phyloP scores from a whole-genome alignment of 768 basidiomycete genomes.

The Suillus clintonianus region DNA sequence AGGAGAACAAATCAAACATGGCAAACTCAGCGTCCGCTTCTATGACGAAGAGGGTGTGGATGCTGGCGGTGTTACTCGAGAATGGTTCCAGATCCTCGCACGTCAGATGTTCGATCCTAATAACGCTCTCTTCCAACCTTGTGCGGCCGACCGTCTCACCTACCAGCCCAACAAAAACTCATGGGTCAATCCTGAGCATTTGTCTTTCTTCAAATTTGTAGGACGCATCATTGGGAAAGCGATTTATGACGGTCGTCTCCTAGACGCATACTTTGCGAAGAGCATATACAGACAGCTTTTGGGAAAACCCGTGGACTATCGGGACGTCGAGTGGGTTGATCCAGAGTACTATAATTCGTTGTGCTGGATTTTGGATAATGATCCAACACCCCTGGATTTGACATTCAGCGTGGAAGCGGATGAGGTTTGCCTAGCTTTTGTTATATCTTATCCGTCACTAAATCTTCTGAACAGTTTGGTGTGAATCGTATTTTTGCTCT shows the following conservation, averaged over 20 bases:
- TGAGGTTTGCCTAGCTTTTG: conserved; percentile 50
- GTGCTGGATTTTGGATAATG: conserved; percentile 98
- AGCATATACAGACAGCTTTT: conserved; percentile 95
- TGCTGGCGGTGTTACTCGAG: conserved; percentile 95
- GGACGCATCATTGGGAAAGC: conserved; percentile 98
- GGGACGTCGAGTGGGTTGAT: conserved; percentile 97
- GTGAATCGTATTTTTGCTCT: conserved; percentile 84
- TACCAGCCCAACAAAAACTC: conserved; percentile 97
- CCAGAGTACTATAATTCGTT: conserved; percentile 98
- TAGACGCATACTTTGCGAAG: conserved; percentile 97
- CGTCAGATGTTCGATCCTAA: conserved; percentile 99
- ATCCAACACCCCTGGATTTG: conserved; percentile 81
- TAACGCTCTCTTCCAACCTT: conserved; percentile 97
- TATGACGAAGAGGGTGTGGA: conserved; percentile 98
- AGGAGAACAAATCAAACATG: conserved; percentile 96
- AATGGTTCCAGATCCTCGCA: conserved; percentile 98
- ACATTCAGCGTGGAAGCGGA: conserved; percentile 97
- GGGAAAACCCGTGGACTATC: conserved; percentile 92
- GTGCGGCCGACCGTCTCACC: conserved; percentile 90
- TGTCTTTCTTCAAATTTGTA: conserved; percentile 98
- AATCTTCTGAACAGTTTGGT: conserved; percentile 64
- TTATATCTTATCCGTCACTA: not conserved
- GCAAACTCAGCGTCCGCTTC: conserved; percentile 95
- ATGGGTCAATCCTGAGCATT: conserved; percentile 92
- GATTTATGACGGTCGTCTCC: conserved; percentile 91